Percentiles rank a stretch among this genome's conserved stretches.
Evolutionary conservation across 2,329 filamentous ascomycete genomes (phyloP).

Genomic region (Cladophialophora exuberans): DNA sequence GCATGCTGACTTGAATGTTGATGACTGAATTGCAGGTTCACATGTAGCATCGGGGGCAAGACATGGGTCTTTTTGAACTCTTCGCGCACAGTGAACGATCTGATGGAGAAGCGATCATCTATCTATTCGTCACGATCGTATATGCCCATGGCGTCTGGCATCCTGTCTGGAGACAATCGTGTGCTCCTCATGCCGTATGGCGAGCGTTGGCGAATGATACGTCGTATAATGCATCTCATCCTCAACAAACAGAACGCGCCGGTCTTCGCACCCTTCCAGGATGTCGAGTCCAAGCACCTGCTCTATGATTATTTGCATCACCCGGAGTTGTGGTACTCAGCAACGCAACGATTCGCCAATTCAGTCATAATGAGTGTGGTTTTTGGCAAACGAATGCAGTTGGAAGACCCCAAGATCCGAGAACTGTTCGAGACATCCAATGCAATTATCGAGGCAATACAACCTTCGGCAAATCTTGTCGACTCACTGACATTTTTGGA

Average conservation of each 20-base stretch:
- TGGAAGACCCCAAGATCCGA: conserved; percentile 33
- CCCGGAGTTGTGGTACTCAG: conserved; percentile 41
- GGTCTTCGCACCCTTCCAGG: conserved; percentile 29
- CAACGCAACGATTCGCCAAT: conserved; percentile 48
- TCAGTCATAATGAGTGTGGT: conserved; percentile 47
- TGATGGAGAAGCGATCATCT: conserved; percentile 43
- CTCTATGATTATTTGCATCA: conserved; percentile 26
- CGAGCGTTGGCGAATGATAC: conserved; percentile 30
- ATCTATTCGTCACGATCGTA: conserved; percentile 44
- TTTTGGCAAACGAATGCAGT: conserved; percentile 53
- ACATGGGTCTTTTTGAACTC: conserved; percentile 28
- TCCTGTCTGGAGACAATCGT: conserved; percentile 42
- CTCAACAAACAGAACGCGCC: conserved; percentile 30
- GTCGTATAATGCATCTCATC: conserved; percentile 32
- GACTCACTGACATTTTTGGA: conserved; percentile 51
- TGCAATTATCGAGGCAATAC: conserved; percentile 41
- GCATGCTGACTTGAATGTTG: neutral
- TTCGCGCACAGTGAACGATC: conserved; percentile 34
- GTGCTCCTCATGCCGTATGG: conserved; percentile 50
- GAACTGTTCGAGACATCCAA: conserved; percentile 44
- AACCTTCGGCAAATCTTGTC: conserved; percentile 45
- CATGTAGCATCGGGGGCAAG: conserved; percentile 22
- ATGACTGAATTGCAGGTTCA: conserved; percentile 19
- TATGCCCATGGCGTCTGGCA: conserved; percentile 34
- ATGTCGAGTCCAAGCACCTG: conserved; percentile 28